Evolutionary conservation across 352 stramenopile species (phyloP).

Genomic region (Globisporangium cystogenes): DNA sequence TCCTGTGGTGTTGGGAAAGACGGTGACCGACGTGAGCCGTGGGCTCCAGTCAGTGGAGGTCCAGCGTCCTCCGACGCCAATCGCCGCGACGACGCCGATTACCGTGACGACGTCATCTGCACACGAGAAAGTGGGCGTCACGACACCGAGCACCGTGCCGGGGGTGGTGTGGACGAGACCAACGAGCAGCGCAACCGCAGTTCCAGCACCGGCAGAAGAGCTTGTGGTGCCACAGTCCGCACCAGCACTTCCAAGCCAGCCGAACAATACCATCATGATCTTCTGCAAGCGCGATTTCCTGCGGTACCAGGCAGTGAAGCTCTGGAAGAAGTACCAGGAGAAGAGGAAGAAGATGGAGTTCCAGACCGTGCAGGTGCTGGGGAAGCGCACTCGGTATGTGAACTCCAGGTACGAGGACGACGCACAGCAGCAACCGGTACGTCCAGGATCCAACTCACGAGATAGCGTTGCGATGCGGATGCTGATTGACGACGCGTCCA

Average conservation of each 20-base stretch:
- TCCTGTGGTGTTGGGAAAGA: too few species aligned
- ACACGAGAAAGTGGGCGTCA: too few species aligned
- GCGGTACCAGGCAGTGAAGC: conserved; percentile 57
- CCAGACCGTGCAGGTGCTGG: conserved; percentile 34
- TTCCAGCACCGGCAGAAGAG: background rate
- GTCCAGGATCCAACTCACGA: background rate
- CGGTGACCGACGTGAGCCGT: too few species aligned
- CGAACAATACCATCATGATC: conserved; percentile 66
- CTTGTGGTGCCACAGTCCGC: background rate
- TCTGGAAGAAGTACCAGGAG: conserved; percentile 75
- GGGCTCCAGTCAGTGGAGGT: too few species aligned
- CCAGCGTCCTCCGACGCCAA: too few species aligned
- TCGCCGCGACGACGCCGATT: too few species aligned
- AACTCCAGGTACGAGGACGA: conserved; percentile 19
- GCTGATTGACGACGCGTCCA: too few species aligned
- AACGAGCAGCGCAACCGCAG: background rate
- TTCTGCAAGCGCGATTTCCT: conserved; percentile 82
- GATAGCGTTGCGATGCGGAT: background rate
- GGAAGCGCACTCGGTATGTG: conserved; percentile 49
- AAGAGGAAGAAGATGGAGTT: conserved; percentile 46
- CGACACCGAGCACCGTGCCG: too few species aligned
- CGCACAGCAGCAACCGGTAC: background rate
- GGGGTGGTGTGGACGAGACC: background rate
- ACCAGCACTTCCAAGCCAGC: background rate
- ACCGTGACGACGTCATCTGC: too few species aligned